Percentiles rank a stretch among this genome's conserved stretches.
phyloP scores from a whole-genome alignment of 2,329 filamentous ascomycete species.

The Penicillium sp. region DNA sequence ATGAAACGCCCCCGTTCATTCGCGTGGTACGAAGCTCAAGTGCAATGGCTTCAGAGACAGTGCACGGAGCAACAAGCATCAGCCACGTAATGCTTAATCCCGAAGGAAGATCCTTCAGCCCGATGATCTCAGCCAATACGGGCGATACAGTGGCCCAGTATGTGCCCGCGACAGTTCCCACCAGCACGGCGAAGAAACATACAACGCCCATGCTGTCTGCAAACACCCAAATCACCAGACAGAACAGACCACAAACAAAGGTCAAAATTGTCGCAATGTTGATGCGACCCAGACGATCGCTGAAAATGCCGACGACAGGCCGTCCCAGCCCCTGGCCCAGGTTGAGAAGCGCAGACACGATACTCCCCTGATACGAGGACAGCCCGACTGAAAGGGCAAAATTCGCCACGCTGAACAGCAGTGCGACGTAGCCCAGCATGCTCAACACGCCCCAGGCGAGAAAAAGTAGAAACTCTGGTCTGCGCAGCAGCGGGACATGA shows the following conservation, averaged over 20 bases:
- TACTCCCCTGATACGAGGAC: conserved; percentile 52
- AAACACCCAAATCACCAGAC: conserved; percentile 56
- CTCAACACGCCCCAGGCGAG: conserved; percentile 55
- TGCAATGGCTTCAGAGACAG: conserved; percentile 51
- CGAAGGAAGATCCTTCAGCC: conserved; percentile 51
- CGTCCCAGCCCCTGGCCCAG: conserved; percentile 53
- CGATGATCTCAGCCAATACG: conserved; percentile 56
- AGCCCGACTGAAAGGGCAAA: conserved; percentile 57
- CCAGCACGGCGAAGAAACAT: conserved; percentile 54
- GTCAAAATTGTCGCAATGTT: conserved; percentile 56
- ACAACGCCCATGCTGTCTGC: conserved; percentile 54
- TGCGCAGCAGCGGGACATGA: conserved; percentile 48
- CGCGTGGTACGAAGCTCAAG: conserved; percentile 48
- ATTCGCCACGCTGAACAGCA: conserved; percentile 59
- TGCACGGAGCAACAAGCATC: conserved; percentile 49
- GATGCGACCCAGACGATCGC: conserved; percentile 55
- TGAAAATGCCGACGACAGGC: conserved; percentile 58
- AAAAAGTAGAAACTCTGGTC: conserved; percentile 53
- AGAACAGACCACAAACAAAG: conserved; percentile 52
- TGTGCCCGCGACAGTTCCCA: conserved; percentile 54
- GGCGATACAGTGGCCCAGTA: conserved; percentile 56
- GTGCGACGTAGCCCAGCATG: conserved; percentile 60
- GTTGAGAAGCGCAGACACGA: conserved; percentile 59
- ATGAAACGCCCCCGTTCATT: conserved; percentile 23
- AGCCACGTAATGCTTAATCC: conserved; percentile 57